These are phyloP conservation scores for Dysphania ambrosioides DNA, from an alignment of 148 eudicot species.

Conservation along the genomic window DNA sequence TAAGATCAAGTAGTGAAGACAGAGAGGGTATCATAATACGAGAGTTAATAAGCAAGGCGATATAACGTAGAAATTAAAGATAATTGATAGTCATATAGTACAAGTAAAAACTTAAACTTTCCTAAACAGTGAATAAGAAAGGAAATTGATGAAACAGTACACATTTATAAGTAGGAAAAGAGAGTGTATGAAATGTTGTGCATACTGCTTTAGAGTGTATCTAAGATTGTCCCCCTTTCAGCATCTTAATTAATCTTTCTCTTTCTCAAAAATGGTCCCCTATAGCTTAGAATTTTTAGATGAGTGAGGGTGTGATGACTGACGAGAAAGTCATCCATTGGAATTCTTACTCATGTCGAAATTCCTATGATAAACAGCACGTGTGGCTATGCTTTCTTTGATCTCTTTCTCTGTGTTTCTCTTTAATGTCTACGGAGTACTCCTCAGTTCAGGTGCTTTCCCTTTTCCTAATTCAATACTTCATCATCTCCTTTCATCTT, in stretches of 20 bases:
- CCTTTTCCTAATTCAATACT: background rate
- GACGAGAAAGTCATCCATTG: background rate
- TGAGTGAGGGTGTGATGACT: background rate
- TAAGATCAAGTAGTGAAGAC: background rate
- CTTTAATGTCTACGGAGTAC: background rate
- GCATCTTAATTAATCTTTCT: conserved; percentile 7
- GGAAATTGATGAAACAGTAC: conserved; percentile 13
- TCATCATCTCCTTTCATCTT: background rate
- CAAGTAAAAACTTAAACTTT: background rate
- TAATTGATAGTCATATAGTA: too few relatives aligned
- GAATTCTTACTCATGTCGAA: background rate
- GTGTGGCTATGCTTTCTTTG: background rate
- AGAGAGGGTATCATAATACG: background rate
- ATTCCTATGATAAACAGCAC: background rate
- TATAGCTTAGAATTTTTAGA: background rate
- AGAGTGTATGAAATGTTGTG: background rate
- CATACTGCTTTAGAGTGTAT: background rate
- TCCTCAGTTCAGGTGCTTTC: conserved; percentile 26
- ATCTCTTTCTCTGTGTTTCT: background rate
- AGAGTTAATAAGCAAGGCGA: too few relatives aligned
- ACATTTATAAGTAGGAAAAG: background rate
- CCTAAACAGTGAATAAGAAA: background rate
- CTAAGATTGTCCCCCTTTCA: background rate
- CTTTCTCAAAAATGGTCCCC: conserved; percentile 21
- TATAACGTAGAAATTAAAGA: too few relatives aligned